phyloP scores from a whole-genome alignment of 2,329 filamentous ascomycete genomes.

The Exophiala spinifera region DNA sequence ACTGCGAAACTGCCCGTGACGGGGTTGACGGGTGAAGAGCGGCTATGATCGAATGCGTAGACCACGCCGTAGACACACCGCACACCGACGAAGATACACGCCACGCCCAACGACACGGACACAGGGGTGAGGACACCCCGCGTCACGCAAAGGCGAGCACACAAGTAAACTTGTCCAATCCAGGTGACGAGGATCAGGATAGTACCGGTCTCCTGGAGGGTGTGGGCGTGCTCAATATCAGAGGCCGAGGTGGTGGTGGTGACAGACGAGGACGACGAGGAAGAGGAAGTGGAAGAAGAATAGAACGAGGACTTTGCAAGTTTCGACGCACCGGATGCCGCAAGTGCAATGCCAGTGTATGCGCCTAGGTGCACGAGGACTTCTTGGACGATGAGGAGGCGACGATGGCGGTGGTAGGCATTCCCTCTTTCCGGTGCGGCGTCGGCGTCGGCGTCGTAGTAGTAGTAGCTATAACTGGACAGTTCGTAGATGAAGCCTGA shows the following conservation, averaged over 20 bases:
- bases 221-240: slow-evolving; percentile 7
- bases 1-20: slow-evolving; percentile 12
- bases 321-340: slow-evolving; percentile 9
- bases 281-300: no score
- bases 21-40: slow-evolving; percentile 4
- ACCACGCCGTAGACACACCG: slow-evolving; percentile 16
- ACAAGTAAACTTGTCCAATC: slow-evolving; percentile 1
- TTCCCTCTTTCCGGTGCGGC: no score
- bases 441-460: background rate
- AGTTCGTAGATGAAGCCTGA: slow-evolving; percentile 39
- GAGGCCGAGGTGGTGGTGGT: background rate
- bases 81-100: slow-evolving; percentile 10
- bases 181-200: slow-evolving; percentile 12
- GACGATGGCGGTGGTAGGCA: background rate
- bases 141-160: slow-evolving; percentile 1
- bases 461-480: slow-evolving; percentile 26
- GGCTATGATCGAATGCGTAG: slow-evolving; percentile 17
- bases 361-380: slow-evolving; percentile 5
- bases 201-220: slow-evolving; percentile 6
- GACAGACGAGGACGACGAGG: no score
- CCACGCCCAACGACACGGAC: background rate
- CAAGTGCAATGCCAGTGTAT: slow-evolving; percentile 9
- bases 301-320: slow-evolving; percentile 1
- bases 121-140: background rate
- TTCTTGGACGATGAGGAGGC: background rate